Base-by-base conservation (phyloP, 805 yeast species). In the Grigorovia transvaalensis region DNA sequence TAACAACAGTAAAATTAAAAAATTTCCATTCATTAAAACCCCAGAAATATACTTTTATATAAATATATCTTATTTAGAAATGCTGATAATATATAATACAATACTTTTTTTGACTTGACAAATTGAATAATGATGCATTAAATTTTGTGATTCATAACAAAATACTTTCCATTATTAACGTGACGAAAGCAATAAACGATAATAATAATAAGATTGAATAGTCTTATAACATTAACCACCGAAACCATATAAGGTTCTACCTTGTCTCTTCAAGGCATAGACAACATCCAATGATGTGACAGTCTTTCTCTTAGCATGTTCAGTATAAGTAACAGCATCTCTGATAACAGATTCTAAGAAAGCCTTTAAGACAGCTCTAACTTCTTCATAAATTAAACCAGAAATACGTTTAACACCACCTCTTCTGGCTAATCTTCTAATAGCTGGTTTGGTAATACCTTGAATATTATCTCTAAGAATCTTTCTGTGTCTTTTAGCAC, bases 351-450 rank as follows among this genome's bases (percentile, higher is more conserved):
- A 84, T 77, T 88, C 96, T 72, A 91, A 82, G 85, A 91, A 91
- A 53, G 96, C 80, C 79, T 90, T 90, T 63, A 91, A 80, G 64
- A 93, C 97, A 64, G 85, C 90, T 82, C 99, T 89, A 71, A 93
- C 96, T 80, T 91, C 97, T 78, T 91, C 99, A 81, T 91, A 91
- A 74, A 91, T 91, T 72, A 90, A 80, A 74, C 96, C 98, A 59
- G 98, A 91, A 70, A 91, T 91, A 87, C 99, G 96, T 85, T 91
- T 91, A 72, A 91, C 99, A 90, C 99, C 99, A 80, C 99, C 99
- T 88, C 99, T 89, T 85, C 99, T 91, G 51, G 99, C 99, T 69
- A 91, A 85, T 88, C 99, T 91, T 82, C 99, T 89, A 72, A 91
- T 91, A 71, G 99, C 99, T 72, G 99, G 99, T 84, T 91, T 91